These are phyloP conservation scores for Venturiaceae sp. DNA, from an alignment of 2,329 filamentous ascomycete genomes.

Conservation along the genomic window DNA sequence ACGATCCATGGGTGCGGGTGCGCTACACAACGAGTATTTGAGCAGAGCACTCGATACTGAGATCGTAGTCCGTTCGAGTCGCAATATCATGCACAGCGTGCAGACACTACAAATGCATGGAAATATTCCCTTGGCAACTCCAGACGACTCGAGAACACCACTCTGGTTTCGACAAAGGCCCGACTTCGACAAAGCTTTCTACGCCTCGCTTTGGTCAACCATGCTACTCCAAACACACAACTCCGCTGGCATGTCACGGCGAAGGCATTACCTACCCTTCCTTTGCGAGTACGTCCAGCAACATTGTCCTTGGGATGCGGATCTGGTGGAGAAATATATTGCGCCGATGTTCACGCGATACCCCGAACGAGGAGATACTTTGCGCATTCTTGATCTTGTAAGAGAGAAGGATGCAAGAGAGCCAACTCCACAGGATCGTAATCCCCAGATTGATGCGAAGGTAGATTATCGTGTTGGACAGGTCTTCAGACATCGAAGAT, in stretches of 20 bases:
- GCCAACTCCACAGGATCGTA: conserved; percentile 10
- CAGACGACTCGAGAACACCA: not conserved
- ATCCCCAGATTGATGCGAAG: conserved; percentile 18
- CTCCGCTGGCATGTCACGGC: conserved; percentile 35
- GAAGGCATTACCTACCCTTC: conserved; percentile 51
- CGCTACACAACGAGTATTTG: conserved; percentile 38
- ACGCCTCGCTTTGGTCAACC: conserved; percentile 64
- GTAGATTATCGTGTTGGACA: conserved; percentile 68
- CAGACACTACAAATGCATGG: conserved; percentile 23
- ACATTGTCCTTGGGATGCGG: conserved; percentile 61
- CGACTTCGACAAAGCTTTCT: conserved; percentile 53
- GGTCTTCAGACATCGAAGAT: conserved; percentile 73
- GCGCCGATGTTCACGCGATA: conserved; percentile 43
- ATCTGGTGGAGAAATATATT: conserved; percentile 59
- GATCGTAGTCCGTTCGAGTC: conserved; percentile 65
- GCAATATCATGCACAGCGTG: conserved; percentile 71
- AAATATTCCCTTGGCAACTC: not conserved
- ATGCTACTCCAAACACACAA: conserved; percentile 26
- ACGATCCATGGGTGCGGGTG: conserved; percentile 39
- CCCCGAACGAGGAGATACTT: conserved; percentile 42
- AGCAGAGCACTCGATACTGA: conserved; percentile 53
- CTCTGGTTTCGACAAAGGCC: conserved; percentile 10
- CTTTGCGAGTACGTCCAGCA: conserved; percentile 55
- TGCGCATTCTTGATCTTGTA: conserved; percentile 47
- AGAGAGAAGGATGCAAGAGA: conserved; percentile 43